Conservation (phyloP, 257 asterid genomes). For the Phtheirospermum japonicum region DNA sequence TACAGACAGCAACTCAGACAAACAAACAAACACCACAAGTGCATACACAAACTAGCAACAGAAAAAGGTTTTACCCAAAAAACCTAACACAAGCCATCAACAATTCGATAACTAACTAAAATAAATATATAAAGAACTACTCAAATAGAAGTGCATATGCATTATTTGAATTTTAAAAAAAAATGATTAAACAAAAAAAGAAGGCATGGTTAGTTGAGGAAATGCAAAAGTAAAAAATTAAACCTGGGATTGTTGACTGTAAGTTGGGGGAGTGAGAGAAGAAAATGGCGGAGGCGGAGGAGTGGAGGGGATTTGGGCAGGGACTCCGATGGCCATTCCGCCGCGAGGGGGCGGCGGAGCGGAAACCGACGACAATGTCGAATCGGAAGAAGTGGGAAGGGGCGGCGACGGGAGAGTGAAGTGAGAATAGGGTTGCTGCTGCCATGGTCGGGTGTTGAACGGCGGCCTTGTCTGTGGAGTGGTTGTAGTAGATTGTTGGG, state of each 20-base stretch:
- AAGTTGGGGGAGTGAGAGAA: slow-evolving; percentile 55
- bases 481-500: slow-evolving; percentile 32
- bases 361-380: slow-evolving; percentile 46
- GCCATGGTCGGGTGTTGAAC: slow-evolving; percentile 66
- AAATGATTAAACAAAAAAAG: background rate
- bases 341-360: slow-evolving; percentile 50
- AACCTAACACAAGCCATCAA: background rate
- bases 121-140: background rate
- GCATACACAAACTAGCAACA: slow-evolving; percentile 8
- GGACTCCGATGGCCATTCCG: slow-evolving; percentile 82
- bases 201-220: background rate
- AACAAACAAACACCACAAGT: slow-evolving; percentile 9
- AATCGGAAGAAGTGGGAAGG: slow-evolving; percentile 45
- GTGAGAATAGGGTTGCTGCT: slow-evolving; percentile 43
- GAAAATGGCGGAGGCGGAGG: slow-evolving; percentile 59
- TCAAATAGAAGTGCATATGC: background rate
- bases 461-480: slow-evolving; percentile 42
- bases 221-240: background rate
- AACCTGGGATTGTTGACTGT: slow-evolving; percentile 70
- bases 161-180: no score
- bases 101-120: no score
- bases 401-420: slow-evolving; percentile 63
- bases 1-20: slow-evolving; percentile 14
- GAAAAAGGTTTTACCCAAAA: background rate
- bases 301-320: slow-evolving; percentile 59